These are phyloP conservation scores for Corynespora cassiicola DNA, from an alignment of 2,329 filamentous ascomycete species.

Conservation along the genomic window DNA sequence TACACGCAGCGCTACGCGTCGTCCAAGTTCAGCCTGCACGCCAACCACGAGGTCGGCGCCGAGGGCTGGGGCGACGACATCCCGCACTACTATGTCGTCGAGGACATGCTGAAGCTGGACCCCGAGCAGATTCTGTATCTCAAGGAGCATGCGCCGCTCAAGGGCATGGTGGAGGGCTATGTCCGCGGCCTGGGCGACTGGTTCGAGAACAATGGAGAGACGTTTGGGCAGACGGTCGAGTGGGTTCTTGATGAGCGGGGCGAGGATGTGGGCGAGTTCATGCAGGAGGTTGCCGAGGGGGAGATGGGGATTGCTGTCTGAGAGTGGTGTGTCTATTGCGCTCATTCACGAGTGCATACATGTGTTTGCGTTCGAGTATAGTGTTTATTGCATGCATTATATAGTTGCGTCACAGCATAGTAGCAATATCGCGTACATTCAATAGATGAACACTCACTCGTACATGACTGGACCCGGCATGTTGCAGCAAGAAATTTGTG, in stretches of 20 bases:
- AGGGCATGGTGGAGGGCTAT: conserved; percentile 64
- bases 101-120: conserved; percentile 70
- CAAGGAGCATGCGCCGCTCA: conserved; percentile 61
- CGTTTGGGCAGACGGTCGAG: conserved; percentile 64
- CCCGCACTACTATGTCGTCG: conserved; percentile 67
- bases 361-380: not conserved
- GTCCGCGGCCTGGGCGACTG: conserved; percentile 61
- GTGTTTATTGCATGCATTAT: no score
- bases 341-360: not conserved
- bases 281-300: conserved; percentile 71
- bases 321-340: no score
- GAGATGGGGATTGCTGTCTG: conserved; percentile 68
- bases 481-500: no score
- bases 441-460: no score
- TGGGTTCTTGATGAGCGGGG: conserved; percentile 64
- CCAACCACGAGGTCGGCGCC: conserved; percentile 59
- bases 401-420: no score
- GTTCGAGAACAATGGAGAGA: conserved; percentile 70
- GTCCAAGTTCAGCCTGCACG: conserved; percentile 55
- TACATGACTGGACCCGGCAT: no score
- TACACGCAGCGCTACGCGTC: conserved; percentile 49
- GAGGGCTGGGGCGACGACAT: conserved; percentile 72
- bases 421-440: no score
- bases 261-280: conserved; percentile 62
- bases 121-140: conserved; percentile 66